Evolutionary conservation across 441 rosid species (phyloP).

Genomic region (Eruca vesicaria): DNA sequence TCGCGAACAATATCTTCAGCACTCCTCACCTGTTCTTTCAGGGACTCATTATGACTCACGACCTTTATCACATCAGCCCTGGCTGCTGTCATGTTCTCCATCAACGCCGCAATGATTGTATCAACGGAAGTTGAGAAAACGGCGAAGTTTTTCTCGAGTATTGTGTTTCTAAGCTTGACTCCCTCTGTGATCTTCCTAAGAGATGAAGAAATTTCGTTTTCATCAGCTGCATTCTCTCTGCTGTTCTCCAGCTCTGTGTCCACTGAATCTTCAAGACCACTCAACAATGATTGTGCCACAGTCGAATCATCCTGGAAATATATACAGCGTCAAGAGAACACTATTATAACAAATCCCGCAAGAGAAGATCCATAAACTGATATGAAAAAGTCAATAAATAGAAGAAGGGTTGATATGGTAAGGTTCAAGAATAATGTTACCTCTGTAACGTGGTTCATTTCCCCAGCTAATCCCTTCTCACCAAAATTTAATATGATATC

Average conservation of each 20-base stretch:
- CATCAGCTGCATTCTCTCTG: slow-evolving; percentile 37
- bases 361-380: background rate
- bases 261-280: slow-evolving; percentile 38
- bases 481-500: slow-evolving; percentile 39
- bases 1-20: slow-evolving; percentile 50
- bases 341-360: background rate
- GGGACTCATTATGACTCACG: slow-evolving; percentile 50
- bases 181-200: slow-evolving; percentile 53
- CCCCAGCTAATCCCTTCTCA: slow-evolving; percentile 39
- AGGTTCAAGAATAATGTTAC: slow-evolving; percentile 37
- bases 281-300: slow-evolving; percentile 39
- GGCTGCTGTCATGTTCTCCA: slow-evolving; percentile 48
- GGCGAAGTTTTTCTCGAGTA: slow-evolving; percentile 48
- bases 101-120: slow-evolving; percentile 43
- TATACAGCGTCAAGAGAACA: slow-evolving; percentile 1
- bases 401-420: background rate
- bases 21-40: slow-evolving; percentile 51
- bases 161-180: slow-evolving; percentile 49
- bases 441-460: slow-evolving; percentile 40
- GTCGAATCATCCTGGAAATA: slow-evolving; percentile 52
- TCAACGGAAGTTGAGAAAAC: slow-evolving; percentile 51
- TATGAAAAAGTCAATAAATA: background rate
- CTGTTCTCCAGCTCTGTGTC: slow-evolving; percentile 41
- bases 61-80: slow-evolving; percentile 43
- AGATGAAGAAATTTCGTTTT: slow-evolving; percentile 44